Conservation (phyloP, 345 rosid genomes). For the Populus ilicifolia region DNA sequence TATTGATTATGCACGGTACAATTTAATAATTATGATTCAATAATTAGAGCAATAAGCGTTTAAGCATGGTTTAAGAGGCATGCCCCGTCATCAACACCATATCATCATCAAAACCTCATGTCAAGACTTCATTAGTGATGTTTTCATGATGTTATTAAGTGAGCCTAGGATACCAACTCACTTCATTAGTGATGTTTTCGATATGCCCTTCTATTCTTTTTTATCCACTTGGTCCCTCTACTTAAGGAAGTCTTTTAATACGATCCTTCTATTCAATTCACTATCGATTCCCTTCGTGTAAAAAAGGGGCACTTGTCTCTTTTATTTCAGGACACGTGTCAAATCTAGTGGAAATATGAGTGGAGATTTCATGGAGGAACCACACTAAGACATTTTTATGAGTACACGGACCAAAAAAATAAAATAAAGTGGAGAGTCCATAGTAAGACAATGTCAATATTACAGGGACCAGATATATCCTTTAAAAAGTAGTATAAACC, state of each 20-base stretch:
- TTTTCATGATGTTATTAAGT: not conserved
- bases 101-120: not conserved
- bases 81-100: too few species aligned
- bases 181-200: not conserved
- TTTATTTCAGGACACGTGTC: not conserved
- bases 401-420: too few species aligned
- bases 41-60: not conserved
- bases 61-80: not conserved
- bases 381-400: too few species aligned
- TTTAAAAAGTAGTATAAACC: too few species aligned
- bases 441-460: too few species aligned
- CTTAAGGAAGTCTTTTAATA: not conserved
- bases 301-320: not conserved
- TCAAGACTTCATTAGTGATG: not conserved
- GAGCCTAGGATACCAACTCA: not conserved
- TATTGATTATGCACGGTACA: too few species aligned
- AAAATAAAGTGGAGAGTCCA: too few species aligned
- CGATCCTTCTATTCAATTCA: not conserved
- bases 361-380: not conserved
- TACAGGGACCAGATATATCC: too few species aligned
- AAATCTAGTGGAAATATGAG: not conserved
- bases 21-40: not conserved
- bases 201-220: not conserved
- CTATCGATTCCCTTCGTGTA: not conserved
- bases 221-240: not conserved